Conservation (phyloP, 805 yeast species). For the Isabelozyma pseudorhagii region DNA sequence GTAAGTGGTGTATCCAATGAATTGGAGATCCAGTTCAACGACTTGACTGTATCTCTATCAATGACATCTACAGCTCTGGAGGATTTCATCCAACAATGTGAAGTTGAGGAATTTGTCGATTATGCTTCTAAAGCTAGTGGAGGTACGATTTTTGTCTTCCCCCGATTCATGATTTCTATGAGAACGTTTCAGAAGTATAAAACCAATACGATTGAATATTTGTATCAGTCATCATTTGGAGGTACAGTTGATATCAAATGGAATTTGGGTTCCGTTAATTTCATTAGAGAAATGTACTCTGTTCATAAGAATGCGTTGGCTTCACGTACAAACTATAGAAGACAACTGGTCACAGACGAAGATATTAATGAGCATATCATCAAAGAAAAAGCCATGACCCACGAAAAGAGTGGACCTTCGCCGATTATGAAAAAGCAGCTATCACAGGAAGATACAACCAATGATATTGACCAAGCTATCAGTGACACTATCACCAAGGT, state of each 20-base stretch:
- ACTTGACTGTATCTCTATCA: slow-evolving; percentile 67
- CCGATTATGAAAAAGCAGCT: slow-evolving; percentile 7
- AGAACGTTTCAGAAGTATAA: slow-evolving; percentile 60
- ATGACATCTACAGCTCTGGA: slow-evolving; percentile 51
- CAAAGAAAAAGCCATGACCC: slow-evolving; percentile 1
- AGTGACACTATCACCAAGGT: slow-evolving; percentile 37
- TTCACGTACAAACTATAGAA: slow-evolving; percentile 47
- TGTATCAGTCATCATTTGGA: slow-evolving; percentile 71
- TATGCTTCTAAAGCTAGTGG: slow-evolving; percentile 64
- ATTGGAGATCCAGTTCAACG: slow-evolving; percentile 57
- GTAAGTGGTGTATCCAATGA: slow-evolving; percentile 49
- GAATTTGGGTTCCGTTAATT: slow-evolving; percentile 90
- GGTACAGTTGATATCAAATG: slow-evolving; percentile 90
- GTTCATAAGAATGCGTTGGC: slow-evolving; percentile 74
- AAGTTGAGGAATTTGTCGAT: slow-evolving; percentile 53
- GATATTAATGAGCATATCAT: slow-evolving; percentile 27
- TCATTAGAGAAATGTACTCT: slow-evolving; percentile 89
- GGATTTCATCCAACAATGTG: slow-evolving; percentile 41
- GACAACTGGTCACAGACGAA: slow-evolving; percentile 4
- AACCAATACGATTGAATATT: slow-evolving; percentile 58
- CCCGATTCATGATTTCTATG: slow-evolving; percentile 74
- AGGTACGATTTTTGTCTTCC: slow-evolving; percentile 77
- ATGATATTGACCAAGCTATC: slow-evolving; percentile 33
- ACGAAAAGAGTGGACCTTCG: slow-evolving; percentile 4
- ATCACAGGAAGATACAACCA: slow-evolving; percentile 15